Percentiles rank a stretch among this genome's conserved stretches.
These are phyloP conservation scores for Knufia petricola DNA, from an alignment of 2,329 filamentous ascomycete species.

Conservation along the genomic window DNA sequence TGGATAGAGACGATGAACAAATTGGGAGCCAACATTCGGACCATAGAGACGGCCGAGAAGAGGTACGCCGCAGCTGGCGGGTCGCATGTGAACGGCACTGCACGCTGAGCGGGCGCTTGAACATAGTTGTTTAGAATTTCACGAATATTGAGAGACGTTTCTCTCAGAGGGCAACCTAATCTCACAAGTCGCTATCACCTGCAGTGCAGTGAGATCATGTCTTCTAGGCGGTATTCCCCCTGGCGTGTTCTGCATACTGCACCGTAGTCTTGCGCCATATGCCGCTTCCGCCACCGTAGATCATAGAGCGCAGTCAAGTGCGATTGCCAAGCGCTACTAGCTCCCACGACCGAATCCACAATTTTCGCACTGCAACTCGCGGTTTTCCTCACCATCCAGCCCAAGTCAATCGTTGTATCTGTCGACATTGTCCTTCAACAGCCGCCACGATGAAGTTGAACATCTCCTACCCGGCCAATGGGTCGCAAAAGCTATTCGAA, in stretches of 20 bases:
- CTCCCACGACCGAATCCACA: neutral
- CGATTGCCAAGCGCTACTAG: neutral
- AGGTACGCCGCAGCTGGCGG: constrained; percentile 43
- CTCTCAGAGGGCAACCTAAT: too few relatives aligned
- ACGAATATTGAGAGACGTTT: neutral
- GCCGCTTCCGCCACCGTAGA: neutral
- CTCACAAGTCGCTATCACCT: too few relatives aligned
- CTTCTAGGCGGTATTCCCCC: too few relatives aligned
- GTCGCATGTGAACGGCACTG: neutral
- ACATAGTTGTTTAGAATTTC: neutral
- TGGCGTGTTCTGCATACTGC: too few relatives aligned
- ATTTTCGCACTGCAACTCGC: too few relatives aligned
- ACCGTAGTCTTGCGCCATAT: neutral
- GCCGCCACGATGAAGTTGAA: constrained; percentile 57
- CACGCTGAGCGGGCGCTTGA: neutral
- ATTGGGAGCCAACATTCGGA: constrained; percentile 77
- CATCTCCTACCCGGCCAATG: constrained; percentile 92
- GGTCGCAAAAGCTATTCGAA: constrained; percentile 98
- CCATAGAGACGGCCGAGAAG: constrained; percentile 75
- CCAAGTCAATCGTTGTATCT: neutral
- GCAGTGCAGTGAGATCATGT: too few relatives aligned
- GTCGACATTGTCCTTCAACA: constrained; percentile 8
- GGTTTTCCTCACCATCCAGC: too few relatives aligned
- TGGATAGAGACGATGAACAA: constrained; percentile 98
- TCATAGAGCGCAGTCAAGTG: neutral